Percentiles rank a stretch among this genome's conserved stretches.
phyloP scores from a whole-genome alignment of 1,284 basidiomycete species.

The Porodaedalea pini region DNA sequence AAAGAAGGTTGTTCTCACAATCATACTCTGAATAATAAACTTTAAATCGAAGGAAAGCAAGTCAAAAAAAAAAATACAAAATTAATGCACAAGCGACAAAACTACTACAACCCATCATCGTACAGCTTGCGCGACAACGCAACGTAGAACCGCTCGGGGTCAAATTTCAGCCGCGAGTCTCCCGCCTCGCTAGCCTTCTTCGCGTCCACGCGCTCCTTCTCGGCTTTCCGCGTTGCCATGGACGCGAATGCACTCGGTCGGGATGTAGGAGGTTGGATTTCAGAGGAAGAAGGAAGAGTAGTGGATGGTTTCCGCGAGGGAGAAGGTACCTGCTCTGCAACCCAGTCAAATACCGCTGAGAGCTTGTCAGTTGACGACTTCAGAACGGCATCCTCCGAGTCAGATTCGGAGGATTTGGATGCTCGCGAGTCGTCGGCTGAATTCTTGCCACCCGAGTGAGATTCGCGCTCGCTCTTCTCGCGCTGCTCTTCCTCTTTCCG shows the following conservation, averaged over 20 bases:
- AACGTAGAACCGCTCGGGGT: constrained; percentile 74
- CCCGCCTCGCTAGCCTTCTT: constrained; percentile 29
- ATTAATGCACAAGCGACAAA: not conserved
- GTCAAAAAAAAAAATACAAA: not conserved
- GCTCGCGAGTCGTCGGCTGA: constrained; percentile 6
- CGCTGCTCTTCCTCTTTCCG: constrained; percentile 44
- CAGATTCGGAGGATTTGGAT: constrained; percentile 23
- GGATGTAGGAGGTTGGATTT: constrained; percentile 6
- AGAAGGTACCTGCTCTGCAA: constrained; percentile 64
- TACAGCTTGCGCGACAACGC: constrained; percentile 74
- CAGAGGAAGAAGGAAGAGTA: constrained; percentile 20
- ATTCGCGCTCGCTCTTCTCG: constrained; percentile 26
- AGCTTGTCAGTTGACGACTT: constrained; percentile 66
- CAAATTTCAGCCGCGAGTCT: constrained; percentile 56
- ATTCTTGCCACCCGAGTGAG: constrained; percentile 4
- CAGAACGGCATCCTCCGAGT: constrained; percentile 46
- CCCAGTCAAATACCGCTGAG: constrained; percentile 72
- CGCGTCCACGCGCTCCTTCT: constrained; percentile 23
- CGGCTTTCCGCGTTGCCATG: constrained; percentile 17
- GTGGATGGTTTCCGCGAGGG: constrained; percentile 18
- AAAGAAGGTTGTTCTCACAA: too few species aligned
- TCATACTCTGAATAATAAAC: too few species aligned
- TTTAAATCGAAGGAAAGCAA: not conserved
- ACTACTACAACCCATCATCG: constrained; percentile 65
- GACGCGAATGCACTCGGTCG: constrained; percentile 16